Percentiles rank a stretch among this genome's conserved stretches.
These are phyloP conservation scores for Laburnicola sp. DNA, from an alignment of 2,329 filamentous ascomycete species.

Conservation along the genomic window DNA sequence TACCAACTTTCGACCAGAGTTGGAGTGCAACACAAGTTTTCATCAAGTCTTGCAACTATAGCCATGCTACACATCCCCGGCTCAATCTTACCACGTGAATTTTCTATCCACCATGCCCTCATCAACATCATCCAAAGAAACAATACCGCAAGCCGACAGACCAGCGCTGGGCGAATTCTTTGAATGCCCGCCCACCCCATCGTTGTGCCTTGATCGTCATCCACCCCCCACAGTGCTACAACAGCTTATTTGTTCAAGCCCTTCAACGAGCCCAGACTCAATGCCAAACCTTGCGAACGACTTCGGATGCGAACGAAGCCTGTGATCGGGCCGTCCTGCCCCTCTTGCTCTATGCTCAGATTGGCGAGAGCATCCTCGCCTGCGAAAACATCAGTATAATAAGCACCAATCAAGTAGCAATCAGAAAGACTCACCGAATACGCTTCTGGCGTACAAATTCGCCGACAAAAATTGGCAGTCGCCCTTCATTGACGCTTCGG, in stretches of 20 bases:
- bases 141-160: too few species aligned
- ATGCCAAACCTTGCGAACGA: conserved; percentile 89
- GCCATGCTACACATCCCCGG: too few species aligned
- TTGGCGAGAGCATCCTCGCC: conserved; percentile 98
- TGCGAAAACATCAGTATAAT: conserved; percentile 46
- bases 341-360: conserved; percentile 96
- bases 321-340: conserved; percentile 90
- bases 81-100: too few species aligned
- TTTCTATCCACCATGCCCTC: too few species aligned
- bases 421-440: conserved; percentile 78
- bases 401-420: neutral
- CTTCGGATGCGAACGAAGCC: conserved; percentile 98
- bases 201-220: neutral
- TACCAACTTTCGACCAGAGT: too few species aligned
- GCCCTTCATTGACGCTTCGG: conserved; percentile 92
- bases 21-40: too few species aligned
- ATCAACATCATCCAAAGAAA: too few species aligned
- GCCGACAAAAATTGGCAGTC: conserved; percentile 98
- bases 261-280: conserved; percentile 93
- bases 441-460: conserved; percentile 92
- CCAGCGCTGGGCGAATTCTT: neutral
- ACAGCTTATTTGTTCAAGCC: conserved; percentile 67
- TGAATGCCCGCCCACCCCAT: neutral
- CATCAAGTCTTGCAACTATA: too few species aligned
- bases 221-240: conserved; percentile 12